These are phyloP conservation scores for Monilinia laxa DNA, from an alignment of 2,329 filamentous ascomycete genomes.

Conservation along the genomic window DNA sequence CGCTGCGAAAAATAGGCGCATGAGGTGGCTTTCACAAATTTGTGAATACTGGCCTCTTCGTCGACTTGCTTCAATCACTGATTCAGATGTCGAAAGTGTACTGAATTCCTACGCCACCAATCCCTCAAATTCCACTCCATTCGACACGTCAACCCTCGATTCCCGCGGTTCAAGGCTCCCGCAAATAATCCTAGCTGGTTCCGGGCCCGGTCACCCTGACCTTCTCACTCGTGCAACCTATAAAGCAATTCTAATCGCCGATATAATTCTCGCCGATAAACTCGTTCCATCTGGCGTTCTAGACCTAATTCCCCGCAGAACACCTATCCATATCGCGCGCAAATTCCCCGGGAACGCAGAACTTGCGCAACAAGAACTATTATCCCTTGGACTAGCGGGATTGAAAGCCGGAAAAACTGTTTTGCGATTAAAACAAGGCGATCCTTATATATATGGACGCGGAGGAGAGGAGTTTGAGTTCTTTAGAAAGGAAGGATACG, in stretches of 20 bases:
- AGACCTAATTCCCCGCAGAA: conserved; percentile 85
- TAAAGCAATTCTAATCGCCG: conserved; percentile 71
- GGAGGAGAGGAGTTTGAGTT: conserved; percentile 90
- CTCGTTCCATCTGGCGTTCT: conserved; percentile 82
- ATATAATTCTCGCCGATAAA: conserved; percentile 82
- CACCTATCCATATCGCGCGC: conserved; percentile 85
- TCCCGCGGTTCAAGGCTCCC: conserved; percentile 49
- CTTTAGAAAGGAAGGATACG: conserved; percentile 71
- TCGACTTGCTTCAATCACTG: conserved; percentile 74
- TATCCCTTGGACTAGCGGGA: conserved; percentile 72
- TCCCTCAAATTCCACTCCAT: conserved; percentile 36
- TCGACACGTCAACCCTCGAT: conserved; percentile 39
- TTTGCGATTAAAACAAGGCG: conserved; percentile 89
- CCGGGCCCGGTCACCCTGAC: conserved; percentile 88
- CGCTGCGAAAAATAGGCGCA: conserved; percentile 73
- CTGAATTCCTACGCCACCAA: conserved; percentile 65
- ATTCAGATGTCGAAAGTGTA: conserved; percentile 74
- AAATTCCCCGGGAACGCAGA: conserved; percentile 99
- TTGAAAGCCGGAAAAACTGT: conserved; percentile 72
- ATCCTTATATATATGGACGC: conserved; percentile 93
- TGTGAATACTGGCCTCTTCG: conserved; percentile 98
- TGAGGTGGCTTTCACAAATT: conserved; percentile 92
- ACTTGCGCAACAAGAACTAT: conserved; percentile 84
- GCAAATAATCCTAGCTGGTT: conserved; percentile 83
- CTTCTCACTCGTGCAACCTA: conserved; percentile 81